Evolutionary conservation across 1,139 yeast species (phyloP), one percentile per base, ranked within the genome.

Genomic region (Blastobotrys elegans): DNA sequence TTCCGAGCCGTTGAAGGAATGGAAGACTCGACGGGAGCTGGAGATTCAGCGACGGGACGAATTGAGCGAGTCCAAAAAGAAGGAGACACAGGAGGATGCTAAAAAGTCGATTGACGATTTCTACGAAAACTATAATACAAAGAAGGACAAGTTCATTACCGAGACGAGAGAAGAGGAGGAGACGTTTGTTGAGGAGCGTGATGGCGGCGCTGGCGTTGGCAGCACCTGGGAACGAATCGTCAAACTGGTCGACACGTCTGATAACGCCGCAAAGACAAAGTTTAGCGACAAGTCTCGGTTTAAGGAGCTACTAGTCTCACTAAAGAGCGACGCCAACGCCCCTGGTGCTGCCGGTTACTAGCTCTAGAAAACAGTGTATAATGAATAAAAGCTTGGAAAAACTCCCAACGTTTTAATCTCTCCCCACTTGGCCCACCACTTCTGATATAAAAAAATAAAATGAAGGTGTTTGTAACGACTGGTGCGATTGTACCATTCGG

Each of bases 221-320:
- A 84, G 95, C 30, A 81, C 90, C 53, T 94, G 98, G 98, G 95
- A 89, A 61, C 79, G 96, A 60, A 88, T 75, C 38, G 64, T 72
- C 42, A 75, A 76, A 56, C 66, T 80, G 50, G 69, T 79, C 50
- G 80, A 77, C 41, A 58, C 64, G 32, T 63, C 71, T 2, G 74
- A 72, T 52, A 66, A 62, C 52, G 64, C 74, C 10, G 65, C 72
- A 35, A 65, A 65, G 49, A 71, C 74, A 18, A 76, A 73, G 49
- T 69, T 65, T 43, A 73, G 84, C 63, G 90, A 86, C 66, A 83
- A 85, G 68, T 70, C 83, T 26, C 76, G 84, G 61, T 85, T 83
- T 69, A 82, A 80, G 64, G 87, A 79, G 53, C 71, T 84, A 48
- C 72, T 85, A 56, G 69, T 73, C 53, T 79, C 79, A 43, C 73